A percentile compares a stretch with the other conserved stretches of the same genome.
phyloP scores from a whole-genome alignment of 495 filamentous ascomycete genomes.

The Hypomontagnella monticulosa region DNA sequence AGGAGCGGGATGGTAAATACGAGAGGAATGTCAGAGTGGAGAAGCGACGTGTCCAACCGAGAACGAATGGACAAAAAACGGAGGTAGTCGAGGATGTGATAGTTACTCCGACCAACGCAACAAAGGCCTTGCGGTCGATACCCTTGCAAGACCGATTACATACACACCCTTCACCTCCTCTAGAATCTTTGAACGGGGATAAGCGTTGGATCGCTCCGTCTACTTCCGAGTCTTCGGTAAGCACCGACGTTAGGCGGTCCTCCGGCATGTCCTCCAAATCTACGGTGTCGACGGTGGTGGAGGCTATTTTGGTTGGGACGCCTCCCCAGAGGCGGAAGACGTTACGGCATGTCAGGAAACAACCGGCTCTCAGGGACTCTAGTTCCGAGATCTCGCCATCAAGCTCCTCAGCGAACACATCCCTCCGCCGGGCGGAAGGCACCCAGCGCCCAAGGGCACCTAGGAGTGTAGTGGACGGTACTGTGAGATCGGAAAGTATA shows the following conservation, averaged over 20 bases:
- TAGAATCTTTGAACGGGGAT: conserved; percentile 39
- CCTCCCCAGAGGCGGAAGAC: conserved; percentile 65
- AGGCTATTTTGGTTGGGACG: conserved; percentile 74
- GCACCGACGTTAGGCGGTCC: conserved; percentile 59
- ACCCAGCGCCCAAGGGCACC: conserved; percentile 36
- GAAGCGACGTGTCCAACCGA: conserved; percentile 54
- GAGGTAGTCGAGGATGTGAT: conserved; percentile 60
- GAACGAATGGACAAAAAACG: conserved; percentile 42
- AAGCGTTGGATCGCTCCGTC: conserved; percentile 46
- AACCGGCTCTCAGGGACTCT: conserved; percentile 59
- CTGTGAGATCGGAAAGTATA: conserved; percentile 64
- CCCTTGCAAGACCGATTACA: conserved; percentile 58
- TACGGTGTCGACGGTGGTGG: conserved; percentile 72
- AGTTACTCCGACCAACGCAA: conserved; percentile 60
- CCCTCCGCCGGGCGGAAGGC: conserved; percentile 44
- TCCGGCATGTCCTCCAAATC: conserved; percentile 70
- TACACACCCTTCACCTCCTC: conserved; percentile 50
- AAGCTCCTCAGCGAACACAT: conserved; percentile 52
- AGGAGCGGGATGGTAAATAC: conserved; percentile 66
- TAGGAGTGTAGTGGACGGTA: conserved; percentile 31
- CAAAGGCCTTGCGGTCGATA: conserved; percentile 58
- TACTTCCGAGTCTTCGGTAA: conserved; percentile 55
- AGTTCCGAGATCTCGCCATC: conserved; percentile 65
- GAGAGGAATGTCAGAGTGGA: conserved; percentile 67
- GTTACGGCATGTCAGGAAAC: conserved; percentile 76